phyloP scores from a whole-genome alignment of 2,329 filamentous ascomycete genomes.

The Alternaria sp. region DNA sequence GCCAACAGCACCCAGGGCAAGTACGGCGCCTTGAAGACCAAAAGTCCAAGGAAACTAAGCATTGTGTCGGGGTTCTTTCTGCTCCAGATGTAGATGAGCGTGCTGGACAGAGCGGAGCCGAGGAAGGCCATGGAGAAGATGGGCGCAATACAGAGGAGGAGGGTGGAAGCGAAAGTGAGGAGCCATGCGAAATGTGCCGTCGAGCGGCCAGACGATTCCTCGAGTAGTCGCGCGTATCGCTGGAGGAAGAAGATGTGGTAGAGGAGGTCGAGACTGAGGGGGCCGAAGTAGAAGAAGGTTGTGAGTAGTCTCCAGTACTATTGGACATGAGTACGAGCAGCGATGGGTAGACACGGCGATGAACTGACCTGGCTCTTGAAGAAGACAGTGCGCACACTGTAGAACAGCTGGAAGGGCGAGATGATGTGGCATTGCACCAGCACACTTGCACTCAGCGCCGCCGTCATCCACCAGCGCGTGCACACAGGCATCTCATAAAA shows the following conservation, averaged over 20 bases:
- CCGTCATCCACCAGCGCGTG: constrained; percentile 96
- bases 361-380: constrained; percentile 82
- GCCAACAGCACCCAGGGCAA: constrained; percentile 95
- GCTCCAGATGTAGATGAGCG: constrained; percentile 97
- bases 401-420: constrained; percentile 94
- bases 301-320: constrained; percentile 97
- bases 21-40: constrained; percentile 94
- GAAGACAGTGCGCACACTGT: constrained; percentile 92
- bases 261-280: constrained; percentile 89
- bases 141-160: constrained; percentile 82
- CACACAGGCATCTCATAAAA: constrained; percentile 98
- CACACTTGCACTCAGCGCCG: constrained; percentile 84
- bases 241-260: constrained; percentile 99
- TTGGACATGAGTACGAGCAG: constrained; percentile 10
- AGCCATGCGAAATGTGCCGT: constrained; percentile 96
- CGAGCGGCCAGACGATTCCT: constrained; percentile 91
- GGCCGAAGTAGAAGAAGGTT: constrained; percentile 97
- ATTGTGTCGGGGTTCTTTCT: constrained; percentile 91
- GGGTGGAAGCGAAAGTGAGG: constrained; percentile 81
- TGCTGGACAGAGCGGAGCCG: constrained; percentile 90
- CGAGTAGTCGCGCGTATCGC: constrained; percentile 91
- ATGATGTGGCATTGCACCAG: constrained; percentile 93
- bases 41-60: constrained; percentile 82
- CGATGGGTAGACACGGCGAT: too few species aligned
- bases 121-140: constrained; percentile 92